Base-by-base conservation (phyloP, 768 basidiomycete genomes). In the Holtermanniella nyarrowii region DNA sequence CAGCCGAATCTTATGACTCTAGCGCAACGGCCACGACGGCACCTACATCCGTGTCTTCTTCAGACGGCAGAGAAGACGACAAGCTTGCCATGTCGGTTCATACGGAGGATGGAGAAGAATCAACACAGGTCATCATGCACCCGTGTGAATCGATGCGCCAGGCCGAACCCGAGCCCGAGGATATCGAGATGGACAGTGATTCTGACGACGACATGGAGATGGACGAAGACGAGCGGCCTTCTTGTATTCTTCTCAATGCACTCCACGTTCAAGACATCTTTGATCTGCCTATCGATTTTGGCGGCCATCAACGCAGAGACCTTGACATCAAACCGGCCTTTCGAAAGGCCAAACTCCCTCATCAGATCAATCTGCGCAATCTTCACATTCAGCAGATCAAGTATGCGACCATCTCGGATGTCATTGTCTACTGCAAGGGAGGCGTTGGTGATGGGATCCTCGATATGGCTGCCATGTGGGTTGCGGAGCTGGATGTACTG, bases 321-420 rank as follows among this genome's bases (percentile, higher is more conserved):
- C 5, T 3, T 5, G 23, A n/a, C 10, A 26, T 14, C n/a, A 39
- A 5, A 44, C 52, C 52, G 14, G 42, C 46, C 37, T 71, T 71
- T 56, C 53, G 59, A 23, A 52, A 55, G 21, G 58, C 65, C 3
- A 55, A 58, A 48, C 53, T 71, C 31, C 62, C 65, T 2, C 51
- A 55, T 16, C 54, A 65, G 46, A 64, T 71, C 50, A 69, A 69
- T 44, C 46, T 71, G 21, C 56, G 70, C 20, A 71, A 71, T 49
- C 55, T 71, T 4, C 59, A 66, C 26, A 71, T 71, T 7, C 70
- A 71, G 52, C 65, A 69, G 48, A 65, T 69, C 56, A 73, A 73
- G 50, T 73, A 73, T 50, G 60, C 69, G 1, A 70, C 69, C 16
- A 62, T 73, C 44, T 66, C 68, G n/a, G 70, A 73, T 54, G 54